These are phyloP conservation scores for Penicillium fimorum DNA, from an alignment of 495 filamentous ascomycete species.

Conservation along the genomic window DNA sequence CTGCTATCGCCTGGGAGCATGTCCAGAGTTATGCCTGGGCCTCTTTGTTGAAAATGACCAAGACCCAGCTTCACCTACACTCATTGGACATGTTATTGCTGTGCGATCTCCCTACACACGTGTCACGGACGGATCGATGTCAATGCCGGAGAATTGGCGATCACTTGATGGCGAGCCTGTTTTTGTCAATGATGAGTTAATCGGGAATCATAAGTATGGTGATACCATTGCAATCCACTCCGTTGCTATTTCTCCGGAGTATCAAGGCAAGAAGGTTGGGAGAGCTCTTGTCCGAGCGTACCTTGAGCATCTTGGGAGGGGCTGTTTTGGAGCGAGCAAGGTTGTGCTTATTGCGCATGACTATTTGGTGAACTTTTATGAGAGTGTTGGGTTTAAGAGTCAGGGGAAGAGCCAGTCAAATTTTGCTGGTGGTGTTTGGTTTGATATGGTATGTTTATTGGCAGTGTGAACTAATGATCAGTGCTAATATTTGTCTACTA, in stretches of 20 bases:
- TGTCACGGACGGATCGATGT: constrained; percentile 26
- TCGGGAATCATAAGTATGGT: constrained; percentile 25
- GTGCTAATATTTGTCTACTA: background rate
- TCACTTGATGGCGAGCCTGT: constrained; percentile 4
- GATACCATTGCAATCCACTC: constrained; percentile 26
- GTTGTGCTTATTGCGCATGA: constrained; percentile 26
- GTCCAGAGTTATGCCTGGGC: constrained; percentile 22
- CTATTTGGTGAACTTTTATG: constrained; percentile 28
- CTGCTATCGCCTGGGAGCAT: constrained; percentile 20
- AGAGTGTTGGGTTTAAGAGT: constrained; percentile 23
- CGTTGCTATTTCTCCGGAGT: constrained; percentile 24
- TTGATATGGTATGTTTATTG: constrained; percentile 19
- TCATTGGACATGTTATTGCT: constrained; percentile 27
- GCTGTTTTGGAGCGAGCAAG: background rate
- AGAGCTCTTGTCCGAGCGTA: constrained; percentile 22
- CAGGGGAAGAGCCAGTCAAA: constrained; percentile 14
- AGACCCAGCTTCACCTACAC: background rate
- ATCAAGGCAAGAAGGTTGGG: constrained; percentile 25
- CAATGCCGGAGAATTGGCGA: constrained; percentile 23
- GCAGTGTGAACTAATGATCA: background rate
- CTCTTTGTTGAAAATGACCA: constrained; percentile 19
- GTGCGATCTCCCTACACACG: constrained; percentile 6
- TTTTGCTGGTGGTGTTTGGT: constrained; percentile 25
- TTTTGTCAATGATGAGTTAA: constrained; percentile 10
- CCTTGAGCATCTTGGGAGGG: constrained; percentile 17